Conservation (phyloP, 306 rosid genomes). For the Cucurbita maxima region DNA sequence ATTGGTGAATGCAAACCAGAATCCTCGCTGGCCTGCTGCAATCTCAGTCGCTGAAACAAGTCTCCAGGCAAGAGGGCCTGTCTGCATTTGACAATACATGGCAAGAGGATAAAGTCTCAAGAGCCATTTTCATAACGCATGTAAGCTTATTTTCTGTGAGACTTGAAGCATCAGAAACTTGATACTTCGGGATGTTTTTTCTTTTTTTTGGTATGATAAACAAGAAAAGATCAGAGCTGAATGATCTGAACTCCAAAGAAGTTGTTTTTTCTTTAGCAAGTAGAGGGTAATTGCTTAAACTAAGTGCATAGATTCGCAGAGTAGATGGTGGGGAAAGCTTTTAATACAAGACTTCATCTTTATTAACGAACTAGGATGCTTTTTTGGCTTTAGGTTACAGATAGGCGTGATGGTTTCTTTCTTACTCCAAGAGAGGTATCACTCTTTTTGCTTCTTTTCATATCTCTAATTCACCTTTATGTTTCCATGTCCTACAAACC, state of each 20-base stretch:
- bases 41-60: not conserved
- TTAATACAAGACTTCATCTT: slow-evolving; percentile 50
- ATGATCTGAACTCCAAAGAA: not conserved
- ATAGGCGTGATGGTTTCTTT: slow-evolving; percentile 24
- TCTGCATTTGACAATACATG: not conserved
- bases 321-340: slow-evolving; percentile 40
- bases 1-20: not conserved
- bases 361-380: slow-evolving; percentile 34
- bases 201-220: not conserved
- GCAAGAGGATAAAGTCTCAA: not conserved
- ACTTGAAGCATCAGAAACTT: not conserved
- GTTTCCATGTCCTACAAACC: slow-evolving; percentile 25
- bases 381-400: slow-evolving; percentile 13
- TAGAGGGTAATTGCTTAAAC: not conserved
- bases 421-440: slow-evolving; percentile 32
- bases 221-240: not conserved
- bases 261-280: slow-evolving; percentile 2
- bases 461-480: slow-evolving; percentile 47
- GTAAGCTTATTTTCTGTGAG: not conserved
- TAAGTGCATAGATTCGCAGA: slow-evolving; percentile 25
- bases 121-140: not conserved
- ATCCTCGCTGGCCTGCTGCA: not conserved
- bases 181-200: not conserved
- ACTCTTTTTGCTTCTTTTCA: slow-evolving; percentile 23
- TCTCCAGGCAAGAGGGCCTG: not conserved